phyloP scores from a whole-genome alignment of 169 alveolate species.

The Eimeria falciformis region DNA sequence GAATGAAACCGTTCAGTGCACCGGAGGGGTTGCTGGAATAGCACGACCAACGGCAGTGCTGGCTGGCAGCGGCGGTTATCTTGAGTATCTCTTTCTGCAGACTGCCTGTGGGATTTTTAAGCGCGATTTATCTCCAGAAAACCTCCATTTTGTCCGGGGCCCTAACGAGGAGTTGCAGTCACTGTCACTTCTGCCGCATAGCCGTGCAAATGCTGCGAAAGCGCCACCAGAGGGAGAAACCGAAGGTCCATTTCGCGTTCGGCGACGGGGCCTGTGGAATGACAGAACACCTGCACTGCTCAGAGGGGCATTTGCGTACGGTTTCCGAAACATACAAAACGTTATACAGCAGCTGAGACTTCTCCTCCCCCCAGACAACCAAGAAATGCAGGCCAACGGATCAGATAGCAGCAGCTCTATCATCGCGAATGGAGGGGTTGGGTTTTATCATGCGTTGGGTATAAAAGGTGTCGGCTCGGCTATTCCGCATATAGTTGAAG shows the following conservation, averaged over 20 bases:
- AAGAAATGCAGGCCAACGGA: not conserved
- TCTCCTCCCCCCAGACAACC: conserved; percentile 6
- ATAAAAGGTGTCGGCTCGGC: not conserved
- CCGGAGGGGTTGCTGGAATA: not conserved
- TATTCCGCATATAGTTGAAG: conserved; percentile 87
- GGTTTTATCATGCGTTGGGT: not conserved
- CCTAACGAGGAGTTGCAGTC: conserved; percentile 35
- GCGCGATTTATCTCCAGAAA: not conserved
- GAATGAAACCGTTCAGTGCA: not conserved
- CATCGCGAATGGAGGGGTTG: not conserved
- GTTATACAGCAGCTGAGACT: conserved; percentile 54
- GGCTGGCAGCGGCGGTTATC: conserved; percentile 14
- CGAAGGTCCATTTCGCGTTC: not conserved
- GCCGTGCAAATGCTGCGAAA: not conserved
- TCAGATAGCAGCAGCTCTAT: conserved; percentile 19
- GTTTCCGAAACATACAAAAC: conserved; percentile 73
- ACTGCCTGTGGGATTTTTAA: not conserved
- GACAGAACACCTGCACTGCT: conserved; percentile 20
- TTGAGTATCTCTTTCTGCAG: conserved; percentile 7
- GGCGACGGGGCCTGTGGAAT: not conserved
- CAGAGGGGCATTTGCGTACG: conserved; percentile 70
- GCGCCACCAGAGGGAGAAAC: not conserved
- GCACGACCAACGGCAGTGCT: not conserved
- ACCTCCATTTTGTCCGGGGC: not conserved
- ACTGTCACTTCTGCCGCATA: not conserved